phyloP scores from a whole-genome alignment of 1,284 basidiomycete genomes.

The Ustilago vetiveriae region DNA sequence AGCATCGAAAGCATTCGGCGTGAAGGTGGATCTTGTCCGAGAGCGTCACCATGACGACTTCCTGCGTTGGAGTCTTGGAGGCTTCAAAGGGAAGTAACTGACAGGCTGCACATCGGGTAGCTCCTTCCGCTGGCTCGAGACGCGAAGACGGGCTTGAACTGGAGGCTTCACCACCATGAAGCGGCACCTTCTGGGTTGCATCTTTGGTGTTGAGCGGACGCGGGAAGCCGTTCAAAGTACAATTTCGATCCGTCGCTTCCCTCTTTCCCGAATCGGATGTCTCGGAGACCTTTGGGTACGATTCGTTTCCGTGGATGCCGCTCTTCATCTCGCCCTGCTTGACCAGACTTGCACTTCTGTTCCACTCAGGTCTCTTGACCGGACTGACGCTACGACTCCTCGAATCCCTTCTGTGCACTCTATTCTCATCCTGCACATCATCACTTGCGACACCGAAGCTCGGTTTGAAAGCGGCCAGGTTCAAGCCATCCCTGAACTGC shows the following conservation, averaged over 20 bases:
- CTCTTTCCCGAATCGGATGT: too few species aligned
- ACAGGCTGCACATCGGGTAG: conserved; percentile 29
- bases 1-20: conserved; percentile 53
- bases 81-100: conserved; percentile 48
- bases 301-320: too few species aligned
- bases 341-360: background rate
- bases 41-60: conserved; percentile 50
- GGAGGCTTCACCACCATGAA: too few species aligned
- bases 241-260: background rate
- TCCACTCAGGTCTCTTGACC: conserved; percentile 19
- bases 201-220: conserved; percentile 32
- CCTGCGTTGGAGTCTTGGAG: background rate
- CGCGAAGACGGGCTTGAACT: background rate
- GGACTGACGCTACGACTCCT: conserved; percentile 52
- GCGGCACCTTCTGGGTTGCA: too few species aligned
- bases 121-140: conserved; percentile 20
- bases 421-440: conserved; percentile 4
- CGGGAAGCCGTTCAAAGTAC: conserved; percentile 28
- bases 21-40: conserved; percentile 31
- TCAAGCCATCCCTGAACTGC: conserved; percentile 45
- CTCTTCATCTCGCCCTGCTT: background rate
- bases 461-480: conserved; percentile 50
- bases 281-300: too few species aligned
- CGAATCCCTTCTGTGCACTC: conserved; percentile 27
- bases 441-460: conserved; percentile 9